Base-by-base conservation (phyloP, 805 yeast species). In the Lipomyces kockii region DNA sequence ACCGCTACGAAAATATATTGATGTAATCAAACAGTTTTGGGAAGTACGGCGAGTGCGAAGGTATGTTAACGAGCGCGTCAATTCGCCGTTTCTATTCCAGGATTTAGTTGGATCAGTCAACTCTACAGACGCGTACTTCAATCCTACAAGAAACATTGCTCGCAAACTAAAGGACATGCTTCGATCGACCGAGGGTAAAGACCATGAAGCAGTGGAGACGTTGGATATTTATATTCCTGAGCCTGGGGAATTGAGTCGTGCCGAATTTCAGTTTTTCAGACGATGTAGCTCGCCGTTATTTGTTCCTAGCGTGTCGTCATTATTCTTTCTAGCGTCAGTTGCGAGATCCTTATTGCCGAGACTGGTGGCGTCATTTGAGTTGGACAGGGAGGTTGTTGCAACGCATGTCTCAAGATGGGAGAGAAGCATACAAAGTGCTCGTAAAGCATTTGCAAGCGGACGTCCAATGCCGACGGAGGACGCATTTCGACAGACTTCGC, bases 241-340 rank as follows among this genome's bases (percentile, higher is more conserved):
- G 77, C 12, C 80, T 76, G 66, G 72, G 67, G 68, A 70, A 79
- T 53, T 76, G 76, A 57, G 80, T 1, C 70, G 92, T 52, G 72
- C 79, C 1, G 83, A 87, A 49, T 86, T 78, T 69, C 87, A 86
- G 73, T 74, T 83, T 8, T 75, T 87, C 63, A 75, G 82, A 9
- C 79, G 92, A 22, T 83, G 88, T 0, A 80, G 80, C 22, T 61
- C 64, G 9, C 66, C 69, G 2, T 34, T 34, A 2, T 34, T 27
- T 7, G n/a, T 55, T n/a, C 56, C 27, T 8, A 54, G 56, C 17
- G 9, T 32, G 12, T 20, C 57, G 8, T 32, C 60, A 3, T 32
- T 58, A 20, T 54, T 60, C 20, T 29, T 60, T 7, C 37, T 65
- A 12, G 59, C 43, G 22, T 25, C 60, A 8, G 29, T 58, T n/a